Evolutionary conservation across 306 rosid species (phyloP), one percentile per base, ranked within the genome.

Genomic region (Mucuna pruriens): DNA sequence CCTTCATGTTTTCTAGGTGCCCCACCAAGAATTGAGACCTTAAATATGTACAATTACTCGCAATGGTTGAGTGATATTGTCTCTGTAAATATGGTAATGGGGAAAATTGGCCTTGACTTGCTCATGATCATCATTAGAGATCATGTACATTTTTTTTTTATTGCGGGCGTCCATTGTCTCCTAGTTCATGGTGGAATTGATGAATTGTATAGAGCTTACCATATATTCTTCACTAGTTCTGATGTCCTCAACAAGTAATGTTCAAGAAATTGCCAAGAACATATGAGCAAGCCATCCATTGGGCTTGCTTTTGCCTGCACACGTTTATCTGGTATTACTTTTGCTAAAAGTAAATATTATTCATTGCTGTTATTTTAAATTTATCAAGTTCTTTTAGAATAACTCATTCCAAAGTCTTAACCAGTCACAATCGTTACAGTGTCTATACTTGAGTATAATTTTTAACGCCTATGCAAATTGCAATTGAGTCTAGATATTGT

Each of bases 51-150:
- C 22, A 73, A 45, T 67, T 61, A 68, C 55, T 23, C 42, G 71
- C 65, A 52, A 67, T 55, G 76, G 79, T 69, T 61, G 74, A 40
- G 80, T 22, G 51, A 7, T 51, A 52, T 46, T 72, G 39, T 40
- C 77, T 44, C 45, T 82, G 87, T 80, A 83, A 80, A 76, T 86
- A 80, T 71, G 57, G 40, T 44, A 62, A 66, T 26, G 75, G 25
- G 55, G 36, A 61, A 76, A 80, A 34, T 68, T 51, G 60, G 36
- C 77, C 54, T 69, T 44, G 62, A 68, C 58, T 67, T 25, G 77
- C 76, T 71, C 87, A 76, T 55, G 36, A 67, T 75, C 52, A 67
- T 75, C 52, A 19, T 52, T 33, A 11, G 25, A 66, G 60, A 75
- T 49, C 16, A 25, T 72, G 85, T 79, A 80, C 46, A 72, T 11